phyloP scores from a whole-genome alignment of 768 basidiomycete genomes.

The Tulasnella sp. region DNA sequence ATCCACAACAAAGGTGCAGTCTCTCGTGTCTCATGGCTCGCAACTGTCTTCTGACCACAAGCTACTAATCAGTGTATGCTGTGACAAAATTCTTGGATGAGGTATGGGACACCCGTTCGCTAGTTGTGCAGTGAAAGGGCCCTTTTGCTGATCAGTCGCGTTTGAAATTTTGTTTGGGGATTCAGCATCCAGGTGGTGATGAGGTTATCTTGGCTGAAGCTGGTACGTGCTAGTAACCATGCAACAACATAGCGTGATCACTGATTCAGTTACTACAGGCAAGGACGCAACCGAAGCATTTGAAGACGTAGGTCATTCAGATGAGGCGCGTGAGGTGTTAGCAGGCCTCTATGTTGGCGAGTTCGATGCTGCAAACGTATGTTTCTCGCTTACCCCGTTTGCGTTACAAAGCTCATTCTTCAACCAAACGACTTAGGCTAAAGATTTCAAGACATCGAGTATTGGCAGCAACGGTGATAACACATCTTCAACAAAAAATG shows the following conservation, averaged over 20 bases:
- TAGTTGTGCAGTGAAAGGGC: neutral
- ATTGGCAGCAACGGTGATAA: slow-evolving; percentile 15
- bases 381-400: slow-evolving; percentile 20
- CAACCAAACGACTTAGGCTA: slow-evolving; percentile 5
- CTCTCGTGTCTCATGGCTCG: slow-evolving; percentile 9
- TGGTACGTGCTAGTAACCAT: slow-evolving; percentile 38
- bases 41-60: slow-evolving; percentile 10
- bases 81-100: slow-evolving; percentile 91
- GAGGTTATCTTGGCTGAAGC: slow-evolving; percentile 92
- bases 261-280: slow-evolving; percentile 34
- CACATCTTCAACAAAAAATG: neutral
- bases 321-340: slow-evolving; percentile 84
- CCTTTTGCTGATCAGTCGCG: neutral
- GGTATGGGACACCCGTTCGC: slow-evolving; percentile 33
- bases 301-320: slow-evolving; percentile 98
- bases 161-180: slow-evolving; percentile 8
- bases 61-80: slow-evolving; percentile 62
- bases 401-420: neutral
- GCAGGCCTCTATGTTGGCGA: slow-evolving; percentile 68
- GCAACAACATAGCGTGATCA: neutral
- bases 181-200: slow-evolving; percentile 91
- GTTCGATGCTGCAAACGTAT: slow-evolving; percentile 57
- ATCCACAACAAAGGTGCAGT: slow-evolving; percentile 68
- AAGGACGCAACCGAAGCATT: slow-evolving; percentile 97
- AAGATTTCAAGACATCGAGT: slow-evolving; percentile 8